A percentile compares a stretch with the other conserved stretches of the same genome.
Evolutionary conservation across 2,329 filamentous ascomycete species (phyloP).

Genomic region (Metarhizium anisopliae): DNA sequence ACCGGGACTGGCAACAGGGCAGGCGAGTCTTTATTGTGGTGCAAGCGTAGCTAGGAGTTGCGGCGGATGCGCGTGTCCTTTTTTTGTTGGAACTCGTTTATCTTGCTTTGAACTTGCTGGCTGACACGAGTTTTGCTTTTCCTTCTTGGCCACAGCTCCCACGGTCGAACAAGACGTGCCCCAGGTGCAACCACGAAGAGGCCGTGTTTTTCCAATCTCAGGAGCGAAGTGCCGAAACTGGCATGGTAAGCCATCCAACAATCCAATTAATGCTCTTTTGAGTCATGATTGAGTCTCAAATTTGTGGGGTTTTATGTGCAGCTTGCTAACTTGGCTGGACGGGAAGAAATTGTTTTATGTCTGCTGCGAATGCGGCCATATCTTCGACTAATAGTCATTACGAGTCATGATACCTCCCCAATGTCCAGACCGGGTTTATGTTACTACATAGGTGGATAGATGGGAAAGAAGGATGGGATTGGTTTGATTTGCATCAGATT

Average conservation of each 20-base stretch:
- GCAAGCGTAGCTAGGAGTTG: conserved; percentile 3
- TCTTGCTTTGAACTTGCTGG: conserved; percentile 22
- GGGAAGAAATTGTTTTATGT: conserved; percentile 82
- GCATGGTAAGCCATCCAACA: conserved; percentile 65
- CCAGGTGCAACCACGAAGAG: conserved; percentile 75
- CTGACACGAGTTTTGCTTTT: conserved; percentile 27
- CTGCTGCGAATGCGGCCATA: conserved; percentile 87
- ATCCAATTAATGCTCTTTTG: neutral
- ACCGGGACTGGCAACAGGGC: conserved; percentile 13
- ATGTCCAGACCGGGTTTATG: neutral
- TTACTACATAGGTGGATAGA: neutral
- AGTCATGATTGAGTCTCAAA: neutral
- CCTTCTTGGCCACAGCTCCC: conserved; percentile 61
- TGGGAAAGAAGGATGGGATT: neutral
- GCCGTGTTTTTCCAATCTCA: conserved; percentile 99
- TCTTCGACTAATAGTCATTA: conserved; percentile 49
- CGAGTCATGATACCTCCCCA: conserved; percentile 5
- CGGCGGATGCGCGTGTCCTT: conserved; percentile 11
- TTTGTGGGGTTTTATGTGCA: neutral
- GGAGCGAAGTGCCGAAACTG: conserved; percentile 91
- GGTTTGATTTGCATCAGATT: neutral
- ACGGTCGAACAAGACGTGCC: conserved; percentile 77
- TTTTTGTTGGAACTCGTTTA: conserved; percentile 17
- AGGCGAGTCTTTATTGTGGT: conserved; percentile 3
- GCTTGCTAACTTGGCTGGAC: conserved; percentile 7